Evolutionary conservation across 257 asterid genomes (phyloP).

Genomic region (Ligustrum vulgare): DNA sequence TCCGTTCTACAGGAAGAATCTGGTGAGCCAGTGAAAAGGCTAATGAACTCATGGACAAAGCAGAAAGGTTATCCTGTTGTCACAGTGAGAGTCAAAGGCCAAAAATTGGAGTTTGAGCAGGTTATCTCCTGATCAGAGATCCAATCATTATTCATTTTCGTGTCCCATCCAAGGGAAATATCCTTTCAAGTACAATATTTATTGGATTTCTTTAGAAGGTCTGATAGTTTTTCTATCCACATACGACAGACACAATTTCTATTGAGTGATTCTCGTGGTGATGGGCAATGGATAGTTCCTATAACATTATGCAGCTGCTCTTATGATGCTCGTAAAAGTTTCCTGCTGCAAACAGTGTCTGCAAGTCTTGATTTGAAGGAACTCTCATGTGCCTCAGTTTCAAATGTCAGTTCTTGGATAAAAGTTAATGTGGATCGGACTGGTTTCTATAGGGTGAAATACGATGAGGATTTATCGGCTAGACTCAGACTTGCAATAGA

Average conservation of each 20-base stretch:
- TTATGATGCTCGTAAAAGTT: slow-evolving; percentile 65
- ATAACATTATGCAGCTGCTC: slow-evolving; percentile 71
- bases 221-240: slow-evolving; percentile 25
- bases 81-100: slow-evolving; percentile 67
- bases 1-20: slow-evolving; percentile 87
- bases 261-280: slow-evolving; percentile 73
- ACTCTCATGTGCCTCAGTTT: slow-evolving; percentile 41
- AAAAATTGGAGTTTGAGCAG: slow-evolving; percentile 82
- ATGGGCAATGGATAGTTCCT: slow-evolving; percentile 94
- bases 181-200: slow-evolving; percentile 3
- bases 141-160: neutral
- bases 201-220: slow-evolving; percentile 3
- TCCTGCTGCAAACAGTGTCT: slow-evolving; percentile 67
- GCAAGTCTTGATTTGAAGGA: slow-evolving; percentile 64
- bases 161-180: neutral
- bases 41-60: slow-evolving; percentile 93
- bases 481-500: slow-evolving; percentile 82
- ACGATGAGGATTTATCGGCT: slow-evolving; percentile 77
- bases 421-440: slow-evolving; percentile 83
- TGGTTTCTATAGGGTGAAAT: slow-evolving; percentile 86
- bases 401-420: slow-evolving; percentile 61
- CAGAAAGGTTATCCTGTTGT: slow-evolving; percentile 93
- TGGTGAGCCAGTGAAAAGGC: slow-evolving; percentile 87
- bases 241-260: slow-evolving; percentile 77
- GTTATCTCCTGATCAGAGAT: slow-evolving; percentile 34